Evolutionary conservation across 345 rosid species (phyloP).

Genomic region (Conringia planisiliqua): DNA sequence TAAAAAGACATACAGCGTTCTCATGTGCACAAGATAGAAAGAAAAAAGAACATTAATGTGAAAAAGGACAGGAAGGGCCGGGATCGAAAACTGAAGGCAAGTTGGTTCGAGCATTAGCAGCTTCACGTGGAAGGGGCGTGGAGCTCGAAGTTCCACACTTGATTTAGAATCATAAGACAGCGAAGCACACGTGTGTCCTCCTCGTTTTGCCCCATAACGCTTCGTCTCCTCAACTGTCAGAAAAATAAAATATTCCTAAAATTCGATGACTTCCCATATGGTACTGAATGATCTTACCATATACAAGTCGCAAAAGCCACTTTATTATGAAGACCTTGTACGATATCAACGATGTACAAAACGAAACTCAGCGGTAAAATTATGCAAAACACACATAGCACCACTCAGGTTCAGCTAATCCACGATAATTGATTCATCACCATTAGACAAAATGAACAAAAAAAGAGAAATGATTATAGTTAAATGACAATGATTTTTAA

Average conservation of each 20-base stretch:
- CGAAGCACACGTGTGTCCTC: conserved; percentile 63
- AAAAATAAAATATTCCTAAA: background rate
- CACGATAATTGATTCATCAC: background rate
- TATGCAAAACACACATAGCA: background rate
- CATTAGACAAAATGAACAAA: background rate
- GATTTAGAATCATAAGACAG: conserved; percentile 40
- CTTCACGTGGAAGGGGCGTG: conserved; percentile 57
- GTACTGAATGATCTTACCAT: background rate
- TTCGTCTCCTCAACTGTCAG: conserved; percentile 25
- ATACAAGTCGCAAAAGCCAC: background rate
- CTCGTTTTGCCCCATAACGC: conserved; percentile 42
- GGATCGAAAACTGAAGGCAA: conserved; percentile 18
- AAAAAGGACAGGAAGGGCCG: conserved; percentile 15
- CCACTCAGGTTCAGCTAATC: background rate
- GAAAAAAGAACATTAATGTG: conserved; percentile 1
- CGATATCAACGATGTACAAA: background rate
- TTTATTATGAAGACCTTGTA: background rate
- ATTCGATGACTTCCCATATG: background rate
- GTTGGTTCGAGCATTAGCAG: conserved; percentile 19
- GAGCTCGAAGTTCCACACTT: conserved; percentile 38
- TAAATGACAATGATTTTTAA: background rate
- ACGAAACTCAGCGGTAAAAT: background rate
- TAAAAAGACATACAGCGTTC: background rate
- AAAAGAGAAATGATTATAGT: background rate
- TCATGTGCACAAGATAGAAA: background rate